Evolutionary conservation across 2,329 filamentous ascomycete species (phyloP).

Genomic region (Pseudogymnoascus sp.): DNA sequence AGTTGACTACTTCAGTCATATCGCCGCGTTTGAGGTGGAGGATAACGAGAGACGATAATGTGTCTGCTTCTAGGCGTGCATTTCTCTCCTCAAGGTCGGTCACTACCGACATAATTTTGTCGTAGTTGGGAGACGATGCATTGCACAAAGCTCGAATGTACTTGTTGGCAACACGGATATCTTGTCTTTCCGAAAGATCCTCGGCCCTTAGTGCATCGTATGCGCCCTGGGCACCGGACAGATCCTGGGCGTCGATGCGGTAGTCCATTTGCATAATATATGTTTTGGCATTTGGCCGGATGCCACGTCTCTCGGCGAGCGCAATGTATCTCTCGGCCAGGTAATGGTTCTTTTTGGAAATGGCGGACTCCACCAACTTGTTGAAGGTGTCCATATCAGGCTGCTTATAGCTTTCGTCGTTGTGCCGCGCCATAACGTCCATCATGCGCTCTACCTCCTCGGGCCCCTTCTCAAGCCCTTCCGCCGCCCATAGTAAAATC

Average conservation of each 20-base stretch:
- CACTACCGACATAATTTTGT: conserved; percentile 64
- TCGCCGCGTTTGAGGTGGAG: conserved; percentile 70
- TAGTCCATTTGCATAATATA: conserved; percentile 69
- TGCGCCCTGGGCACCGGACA: conserved; percentile 59
- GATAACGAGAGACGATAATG: conserved; percentile 63
- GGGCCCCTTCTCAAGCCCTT: conserved; percentile 58
- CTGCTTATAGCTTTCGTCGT: conserved; percentile 36
- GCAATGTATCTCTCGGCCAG: conserved; percentile 65
- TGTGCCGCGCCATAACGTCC: conserved; percentile 50
- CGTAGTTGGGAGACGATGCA: conserved; percentile 53
- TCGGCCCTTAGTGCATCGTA: conserved; percentile 56
- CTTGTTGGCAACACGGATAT: conserved; percentile 58
- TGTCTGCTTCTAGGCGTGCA: conserved; percentile 62
- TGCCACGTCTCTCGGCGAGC: conserved; percentile 55
- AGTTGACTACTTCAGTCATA: conserved; percentile 69
- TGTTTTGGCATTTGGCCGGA: conserved; percentile 61
- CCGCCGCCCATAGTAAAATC: conserved; percentile 66
- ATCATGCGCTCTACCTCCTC: conserved; percentile 70
- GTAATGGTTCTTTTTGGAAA: conserved; percentile 59
- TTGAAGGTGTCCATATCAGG: conserved; percentile 72
- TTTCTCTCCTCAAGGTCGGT: conserved; percentile 64
- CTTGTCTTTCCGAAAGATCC: conserved; percentile 46
- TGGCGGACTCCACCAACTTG: conserved; percentile 62
- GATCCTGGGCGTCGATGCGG: conserved; percentile 62
- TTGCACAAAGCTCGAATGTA: conserved; percentile 63